Evolutionary conservation across 2,329 filamentous ascomycete species (phyloP).

Genomic region (Colletotrichum noveboracense): DNA sequence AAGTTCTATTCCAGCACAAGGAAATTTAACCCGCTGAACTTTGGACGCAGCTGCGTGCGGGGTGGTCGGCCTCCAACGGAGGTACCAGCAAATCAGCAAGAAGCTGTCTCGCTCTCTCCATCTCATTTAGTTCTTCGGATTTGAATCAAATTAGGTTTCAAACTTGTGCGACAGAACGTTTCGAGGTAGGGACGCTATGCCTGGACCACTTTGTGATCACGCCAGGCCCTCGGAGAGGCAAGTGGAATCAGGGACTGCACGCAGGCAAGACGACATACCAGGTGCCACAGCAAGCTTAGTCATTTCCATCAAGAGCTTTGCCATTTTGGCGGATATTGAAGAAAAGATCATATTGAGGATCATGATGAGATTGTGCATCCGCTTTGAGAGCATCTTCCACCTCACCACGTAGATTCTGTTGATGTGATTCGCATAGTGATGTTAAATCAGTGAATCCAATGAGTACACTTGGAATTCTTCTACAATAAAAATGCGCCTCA

Average conservation of each 20-base stretch:
- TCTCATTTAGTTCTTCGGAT: not conserved
- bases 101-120: not conserved
- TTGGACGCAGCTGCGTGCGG: not conserved
- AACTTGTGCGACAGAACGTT: not conserved
- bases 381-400: not conserved
- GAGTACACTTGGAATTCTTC: not conserved
- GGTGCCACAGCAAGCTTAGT: not conserved
- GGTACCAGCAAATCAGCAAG: not conserved
- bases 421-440: not conserved
- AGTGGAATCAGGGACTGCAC: not conserved
- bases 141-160: not conserved
- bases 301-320: not conserved
- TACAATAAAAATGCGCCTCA: not conserved
- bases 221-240: not conserved
- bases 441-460: not conserved
- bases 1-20: not conserved
- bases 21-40: not conserved
- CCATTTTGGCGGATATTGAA: not conserved
- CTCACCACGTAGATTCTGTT: not conserved
- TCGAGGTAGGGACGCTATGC: not conserved
- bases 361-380: not conserved
- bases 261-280: not conserved
- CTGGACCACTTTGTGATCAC: not conserved
- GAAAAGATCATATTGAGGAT: not conserved
- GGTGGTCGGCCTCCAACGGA: not conserved